Evolutionary conservation across 2,329 filamentous ascomycete species (phyloP).

Genomic region (Diaporthe sp.): DNA sequence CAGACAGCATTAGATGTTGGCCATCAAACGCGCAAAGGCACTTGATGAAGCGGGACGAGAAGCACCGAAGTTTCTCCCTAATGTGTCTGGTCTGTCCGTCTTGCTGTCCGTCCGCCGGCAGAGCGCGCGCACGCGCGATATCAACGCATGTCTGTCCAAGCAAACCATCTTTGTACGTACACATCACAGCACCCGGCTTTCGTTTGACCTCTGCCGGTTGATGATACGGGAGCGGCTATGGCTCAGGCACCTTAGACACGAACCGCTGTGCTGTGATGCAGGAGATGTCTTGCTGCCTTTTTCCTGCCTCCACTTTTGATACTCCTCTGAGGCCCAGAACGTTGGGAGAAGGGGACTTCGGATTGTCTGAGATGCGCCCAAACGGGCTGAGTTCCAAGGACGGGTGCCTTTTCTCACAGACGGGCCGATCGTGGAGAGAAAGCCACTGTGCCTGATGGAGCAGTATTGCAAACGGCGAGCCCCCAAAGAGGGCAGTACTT

Average conservation of each 20-base stretch:
- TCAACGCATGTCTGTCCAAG: neutral
- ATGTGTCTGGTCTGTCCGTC: neutral
- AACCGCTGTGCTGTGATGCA: neutral
- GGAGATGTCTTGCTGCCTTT: conserved; percentile 14
- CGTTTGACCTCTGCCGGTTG: conserved; percentile 1
- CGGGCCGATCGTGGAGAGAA: conserved; percentile 12
- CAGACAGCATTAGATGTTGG: conserved; percentile 16
- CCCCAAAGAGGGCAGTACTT: conserved; percentile 11
- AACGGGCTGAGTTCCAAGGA: conserved; percentile 9
- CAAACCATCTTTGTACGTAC: neutral
- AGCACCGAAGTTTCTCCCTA: conserved; percentile 5
- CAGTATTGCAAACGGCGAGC: conserved; percentile 25
- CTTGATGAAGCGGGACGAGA: conserved; percentile 12
- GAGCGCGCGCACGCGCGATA: conserved; percentile 8
- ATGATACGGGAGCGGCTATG: conserved; percentile 9
- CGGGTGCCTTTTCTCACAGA: conserved; percentile 4
- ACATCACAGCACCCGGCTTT: neutral
- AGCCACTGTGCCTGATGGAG: conserved; percentile 30
- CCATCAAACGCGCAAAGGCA: conserved; percentile 22
- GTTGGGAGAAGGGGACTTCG: conserved; percentile 1
- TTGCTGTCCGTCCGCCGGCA: neutral
- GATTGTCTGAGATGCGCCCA: conserved; percentile 28
- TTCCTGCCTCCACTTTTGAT: conserved; percentile 23
- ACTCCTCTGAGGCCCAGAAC: conserved; percentile 23
- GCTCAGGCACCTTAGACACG: neutral